Percentiles rank a stretch among this genome's conserved stretches.
phyloP scores from a whole-genome alignment of 2,329 filamentous ascomycete species.

The Beauveria caledonica region DNA sequence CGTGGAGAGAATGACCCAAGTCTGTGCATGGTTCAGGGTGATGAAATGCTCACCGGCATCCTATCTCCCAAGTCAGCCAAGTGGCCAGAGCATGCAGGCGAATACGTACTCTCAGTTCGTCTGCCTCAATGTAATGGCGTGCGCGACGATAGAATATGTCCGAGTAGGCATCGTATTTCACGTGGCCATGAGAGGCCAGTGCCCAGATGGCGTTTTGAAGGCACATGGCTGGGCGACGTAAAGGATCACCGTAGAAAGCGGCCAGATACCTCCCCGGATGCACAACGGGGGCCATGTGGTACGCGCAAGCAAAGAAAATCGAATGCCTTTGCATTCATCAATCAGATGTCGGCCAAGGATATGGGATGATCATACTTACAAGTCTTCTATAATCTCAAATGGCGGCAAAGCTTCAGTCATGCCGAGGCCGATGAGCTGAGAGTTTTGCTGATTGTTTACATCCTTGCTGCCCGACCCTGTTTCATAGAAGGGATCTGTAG shows the following conservation, averaged over 20 bases:
- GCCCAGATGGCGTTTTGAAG: conserved; percentile 85
- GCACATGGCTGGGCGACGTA: conserved; percentile 72
- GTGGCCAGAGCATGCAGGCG: neutral
- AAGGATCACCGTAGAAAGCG: conserved; percentile 61
- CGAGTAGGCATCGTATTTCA: conserved; percentile 64
- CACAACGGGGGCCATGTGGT: conserved; percentile 67
- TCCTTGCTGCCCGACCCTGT: conserved; percentile 1
- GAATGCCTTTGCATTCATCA: conserved; percentile 45
- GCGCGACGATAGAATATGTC: conserved; percentile 75
- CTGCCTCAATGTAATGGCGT: conserved; percentile 72
- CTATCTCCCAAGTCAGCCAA: conserved; percentile 19
- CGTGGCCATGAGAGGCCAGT: conserved; percentile 61
- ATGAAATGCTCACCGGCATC: conserved; percentile 74
- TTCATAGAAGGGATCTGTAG: conserved; percentile 1
- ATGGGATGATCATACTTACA: conserved; percentile 49
- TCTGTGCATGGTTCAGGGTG: conserved; percentile 69
- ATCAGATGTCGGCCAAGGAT: neutral
- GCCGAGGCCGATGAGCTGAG: conserved; percentile 63
- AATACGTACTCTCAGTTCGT: conserved; percentile 64
- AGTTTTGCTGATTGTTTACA: conserved; percentile 12
- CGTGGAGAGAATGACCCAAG: conserved; percentile 64
- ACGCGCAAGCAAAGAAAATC: conserved; percentile 67
- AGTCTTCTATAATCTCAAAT: conserved; percentile 70
- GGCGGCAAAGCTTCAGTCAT: conserved; percentile 74
- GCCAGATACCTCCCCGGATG: conserved; percentile 69